Evolutionary conservation across 75 land plant species (phyloP).

Genomic region (Larix kaempferi): DNA sequence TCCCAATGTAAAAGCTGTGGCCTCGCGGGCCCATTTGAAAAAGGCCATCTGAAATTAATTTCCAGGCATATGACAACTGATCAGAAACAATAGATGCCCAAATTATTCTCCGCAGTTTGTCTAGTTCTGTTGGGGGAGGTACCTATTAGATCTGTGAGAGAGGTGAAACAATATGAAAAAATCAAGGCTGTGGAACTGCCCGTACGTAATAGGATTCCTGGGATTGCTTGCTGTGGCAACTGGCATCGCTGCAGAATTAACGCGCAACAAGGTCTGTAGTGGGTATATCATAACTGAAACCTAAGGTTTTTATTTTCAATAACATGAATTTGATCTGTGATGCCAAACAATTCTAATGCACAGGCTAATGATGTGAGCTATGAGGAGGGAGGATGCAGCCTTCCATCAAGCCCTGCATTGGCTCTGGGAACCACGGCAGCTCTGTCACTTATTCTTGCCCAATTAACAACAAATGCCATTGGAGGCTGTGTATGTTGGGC

Average conservation of each 20-base stretch:
- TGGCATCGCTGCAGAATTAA: slow-evolving; percentile 4
- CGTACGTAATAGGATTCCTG: neutral
- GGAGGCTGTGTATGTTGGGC: neutral
- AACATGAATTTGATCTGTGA: neutral
- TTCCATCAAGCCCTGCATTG: slow-evolving; percentile 1
- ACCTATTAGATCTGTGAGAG: no score
- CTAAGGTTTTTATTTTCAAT: neutral
- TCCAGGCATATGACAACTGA: no score
- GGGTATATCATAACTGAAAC: neutral
- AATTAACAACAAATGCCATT: slow-evolving; percentile 1
- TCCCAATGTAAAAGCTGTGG: no score
- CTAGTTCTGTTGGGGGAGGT: no score
- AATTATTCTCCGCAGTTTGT: no score
- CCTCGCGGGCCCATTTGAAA: no score
- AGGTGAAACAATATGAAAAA: neutral
- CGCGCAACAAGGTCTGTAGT: neutral
- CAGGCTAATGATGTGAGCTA: neutral
- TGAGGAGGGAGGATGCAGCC: neutral
- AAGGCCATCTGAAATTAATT: no score
- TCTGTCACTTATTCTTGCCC: neutral
- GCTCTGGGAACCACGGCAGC: neutral
- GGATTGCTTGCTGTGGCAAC: neutral
- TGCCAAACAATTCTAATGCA: neutral
- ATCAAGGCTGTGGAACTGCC: neutral
- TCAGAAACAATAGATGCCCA: no score